Conservation (phyloP, 78 protist genomes). For the Protostelium mycophagum region DNA sequence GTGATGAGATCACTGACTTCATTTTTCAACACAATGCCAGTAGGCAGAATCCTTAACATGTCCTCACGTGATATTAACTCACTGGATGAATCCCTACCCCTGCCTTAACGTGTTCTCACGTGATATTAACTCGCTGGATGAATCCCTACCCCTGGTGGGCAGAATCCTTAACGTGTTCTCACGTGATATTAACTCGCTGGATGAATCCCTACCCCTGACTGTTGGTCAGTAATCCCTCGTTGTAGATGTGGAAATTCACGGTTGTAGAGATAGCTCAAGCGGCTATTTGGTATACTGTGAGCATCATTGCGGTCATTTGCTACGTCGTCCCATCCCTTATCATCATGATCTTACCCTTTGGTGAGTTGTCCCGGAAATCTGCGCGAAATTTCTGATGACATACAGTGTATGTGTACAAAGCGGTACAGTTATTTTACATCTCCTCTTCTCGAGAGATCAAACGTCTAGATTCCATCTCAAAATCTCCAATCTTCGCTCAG, state of each 20-base stretch:
- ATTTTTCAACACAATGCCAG: constrained; percentile 42
- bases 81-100: no score
- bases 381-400: not conserved
- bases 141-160: constrained; percentile 27
- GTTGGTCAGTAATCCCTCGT: not conserved
- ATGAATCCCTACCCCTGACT: constrained; percentile 34
- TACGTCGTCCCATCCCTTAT: constrained; percentile 10
- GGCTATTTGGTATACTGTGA: constrained; percentile 40
- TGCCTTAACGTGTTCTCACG: constrained; percentile 40
- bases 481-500: constrained; percentile 83
- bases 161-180: constrained; percentile 44
- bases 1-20: constrained; percentile 59
- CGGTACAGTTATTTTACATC: constrained; percentile 68
- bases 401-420: not conserved
- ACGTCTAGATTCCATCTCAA: constrained; percentile 77
- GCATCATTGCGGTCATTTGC: constrained; percentile 23
- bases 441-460: constrained; percentile 72
- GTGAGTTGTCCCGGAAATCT: not conserved
- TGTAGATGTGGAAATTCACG: not conserved
- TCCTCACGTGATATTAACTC: no score
- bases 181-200: constrained; percentile 22
- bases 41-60: constrained; percentile 45
- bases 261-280: not conserved
- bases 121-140: constrained; percentile 30
- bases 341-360: not conserved